phyloP scores from a whole-genome alignment of 306 rosid species.

The Dalbergia cochinchinensis region DNA sequence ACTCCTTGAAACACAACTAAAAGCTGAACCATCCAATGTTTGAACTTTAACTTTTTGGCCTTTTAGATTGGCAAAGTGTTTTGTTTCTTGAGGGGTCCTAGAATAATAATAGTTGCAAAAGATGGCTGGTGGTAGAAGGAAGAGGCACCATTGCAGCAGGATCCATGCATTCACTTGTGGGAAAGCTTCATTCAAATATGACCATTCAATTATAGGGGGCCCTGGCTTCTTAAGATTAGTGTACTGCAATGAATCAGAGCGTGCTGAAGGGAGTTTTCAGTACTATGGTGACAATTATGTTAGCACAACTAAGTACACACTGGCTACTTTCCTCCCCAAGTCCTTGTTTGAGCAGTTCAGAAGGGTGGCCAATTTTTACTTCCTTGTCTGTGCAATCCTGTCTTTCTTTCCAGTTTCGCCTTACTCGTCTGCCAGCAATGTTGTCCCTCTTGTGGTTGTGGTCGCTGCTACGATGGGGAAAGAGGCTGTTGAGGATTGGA shows the following conservation, averaged over 20 bases:
- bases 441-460: constrained; percentile 84
- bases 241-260: constrained; percentile 66
- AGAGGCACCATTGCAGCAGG: constrained; percentile 68
- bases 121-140: constrained; percentile 64
- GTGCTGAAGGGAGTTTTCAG: constrained; percentile 47
- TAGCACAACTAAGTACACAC: constrained; percentile 78
- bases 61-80: constrained; percentile 15
- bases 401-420: constrained; percentile 85
- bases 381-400: constrained; percentile 80
- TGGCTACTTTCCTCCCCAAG: constrained; percentile 78
- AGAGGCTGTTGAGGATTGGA: constrained; percentile 86
- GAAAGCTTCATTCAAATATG: constrained; percentile 69
- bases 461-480: constrained; percentile 85
- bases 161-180: constrained; percentile 83
- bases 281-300: constrained; percentile 77
- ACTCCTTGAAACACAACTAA: neutral
- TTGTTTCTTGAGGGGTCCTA: neutral
- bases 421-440: constrained; percentile 74
- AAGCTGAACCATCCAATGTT: constrained; percentile 1
- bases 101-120: neutral
- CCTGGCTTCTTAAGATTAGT: constrained; percentile 90
- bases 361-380: constrained; percentile 85
- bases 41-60: neutral
- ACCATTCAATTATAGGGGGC: constrained; percentile 83
- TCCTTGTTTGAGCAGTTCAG: constrained; percentile 93